Evolutionary conservation across 2,329 filamentous ascomycete species (phyloP).

Genomic region (Botrytis hyacinthi): DNA sequence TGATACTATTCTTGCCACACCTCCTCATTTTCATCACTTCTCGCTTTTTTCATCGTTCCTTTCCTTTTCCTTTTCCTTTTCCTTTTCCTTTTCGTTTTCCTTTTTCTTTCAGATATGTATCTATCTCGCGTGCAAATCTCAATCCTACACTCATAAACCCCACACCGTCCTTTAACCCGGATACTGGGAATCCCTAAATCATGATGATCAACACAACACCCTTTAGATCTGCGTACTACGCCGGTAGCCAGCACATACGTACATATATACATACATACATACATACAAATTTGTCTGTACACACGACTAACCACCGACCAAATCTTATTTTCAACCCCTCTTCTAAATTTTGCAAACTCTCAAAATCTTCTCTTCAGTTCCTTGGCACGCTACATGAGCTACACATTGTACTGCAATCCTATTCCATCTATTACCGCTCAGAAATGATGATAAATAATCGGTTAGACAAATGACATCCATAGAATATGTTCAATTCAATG

Average conservation of each 20-base stretch:
- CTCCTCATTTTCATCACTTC: not conserved
- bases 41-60: not conserved
- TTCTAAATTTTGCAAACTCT: not conserved
- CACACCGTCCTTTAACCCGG: not conserved
- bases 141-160: not conserved
- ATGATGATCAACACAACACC: not conserved
- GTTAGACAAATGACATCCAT: not conserved
- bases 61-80: not conserved
- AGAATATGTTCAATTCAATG: not conserved
- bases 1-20: not conserved
- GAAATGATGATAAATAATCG: too few species aligned
- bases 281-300: not conserved
- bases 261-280: not conserved
- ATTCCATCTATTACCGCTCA: constrained; percentile 1
- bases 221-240: not conserved
- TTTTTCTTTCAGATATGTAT: not conserved
- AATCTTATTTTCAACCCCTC: not conserved
- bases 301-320: too few species aligned
- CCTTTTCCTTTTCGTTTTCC: not conserved
- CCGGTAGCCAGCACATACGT: constrained; percentile 13
- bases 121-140: not conserved
- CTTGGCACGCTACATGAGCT: not conserved
- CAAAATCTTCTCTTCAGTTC: too few species aligned
- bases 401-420: not conserved
- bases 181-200: not conserved